Percentiles rank a stretch among this genome's conserved stretches.
Evolutionary conservation across 179 eudicot genomes (phyloP).

Genomic region (Gypsophila paniculata): DNA sequence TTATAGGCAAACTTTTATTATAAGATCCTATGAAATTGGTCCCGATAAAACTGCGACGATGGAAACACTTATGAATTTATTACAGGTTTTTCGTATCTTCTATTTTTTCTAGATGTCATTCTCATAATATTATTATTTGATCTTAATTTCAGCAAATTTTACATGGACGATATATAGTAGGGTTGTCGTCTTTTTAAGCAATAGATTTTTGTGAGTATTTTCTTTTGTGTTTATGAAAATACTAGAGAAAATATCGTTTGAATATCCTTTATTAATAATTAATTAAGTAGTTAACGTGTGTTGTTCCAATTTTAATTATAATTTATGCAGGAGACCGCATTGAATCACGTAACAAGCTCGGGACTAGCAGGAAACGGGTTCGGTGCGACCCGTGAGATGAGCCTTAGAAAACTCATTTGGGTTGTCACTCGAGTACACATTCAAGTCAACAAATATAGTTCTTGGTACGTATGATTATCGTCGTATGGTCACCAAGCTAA

Average conservation of each 20-base stretch:
- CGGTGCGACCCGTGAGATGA: conserved; percentile 79
- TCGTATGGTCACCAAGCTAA: too few relatives aligned
- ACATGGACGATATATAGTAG: too few relatives aligned
- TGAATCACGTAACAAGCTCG: conserved; percentile 67
- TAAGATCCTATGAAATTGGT: conserved; percentile 73
- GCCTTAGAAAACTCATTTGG: conserved; percentile 80
- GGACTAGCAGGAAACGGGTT: conserved; percentile 76
- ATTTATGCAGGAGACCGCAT: conserved; percentile 59
- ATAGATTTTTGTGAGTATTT: too few relatives aligned
- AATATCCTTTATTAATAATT: too few relatives aligned
- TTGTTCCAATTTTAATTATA: too few relatives aligned
- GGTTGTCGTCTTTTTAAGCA: too few relatives aligned
- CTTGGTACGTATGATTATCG: conserved; percentile 45
- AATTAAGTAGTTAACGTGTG: too few relatives aligned
- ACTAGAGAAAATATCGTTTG: too few relatives aligned
- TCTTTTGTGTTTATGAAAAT: too few relatives aligned
- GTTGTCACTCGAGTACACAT: conserved; percentile 79
- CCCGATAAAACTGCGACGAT: conserved; percentile 68
- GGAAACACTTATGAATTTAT: conserved; percentile 74
- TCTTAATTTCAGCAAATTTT: too few relatives aligned
- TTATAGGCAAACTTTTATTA: conserved; percentile 50
- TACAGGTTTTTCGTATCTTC: conserved; percentile 39
- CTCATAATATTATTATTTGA: too few relatives aligned
- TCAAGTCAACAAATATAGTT: conserved; percentile 68
- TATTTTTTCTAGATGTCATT: too few relatives aligned